Evolutionary conservation across 202 grass and related monocot species (phyloP), one percentile per base, ranked within the genome.

Genomic region (Schoenoplectus tabernaemontani): DNA sequence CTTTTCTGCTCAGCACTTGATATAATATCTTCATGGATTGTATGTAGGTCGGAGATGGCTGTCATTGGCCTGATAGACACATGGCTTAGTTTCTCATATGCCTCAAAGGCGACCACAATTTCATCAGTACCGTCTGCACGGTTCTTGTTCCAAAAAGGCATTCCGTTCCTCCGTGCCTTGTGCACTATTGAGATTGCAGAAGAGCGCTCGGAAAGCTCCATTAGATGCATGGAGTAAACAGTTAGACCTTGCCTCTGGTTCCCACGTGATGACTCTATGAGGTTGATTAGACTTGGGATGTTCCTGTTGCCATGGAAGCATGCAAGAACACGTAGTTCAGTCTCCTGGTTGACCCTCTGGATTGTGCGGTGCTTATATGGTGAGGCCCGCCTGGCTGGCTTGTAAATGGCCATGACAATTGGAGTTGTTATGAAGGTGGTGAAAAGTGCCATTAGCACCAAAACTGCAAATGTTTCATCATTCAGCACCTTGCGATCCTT

Each of bases 11-110:
- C 42, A 20, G 86, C 86, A 80, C 82, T 88, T 57, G 86, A 48
- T 17, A 84, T 80, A 53, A 84, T 81, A 75, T 84, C 93, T 83
- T 86, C 86, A 84, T 96, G 93, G 80, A 96, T 92, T 4, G 93
- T 92, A 59, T 44, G 34, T 17, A 92, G 82, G 84, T 96, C 88
- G 15, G 93, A 96, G 69, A 96, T 92, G n/a, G 93, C 93, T 13
- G 82, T 88, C 86, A 88, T 88, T 7, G 86, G 69, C 22, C 82
- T 78, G 64, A 88, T 66, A 36, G 23, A 23, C 37, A 88, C 86
- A 37, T 84, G 51, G 76, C 86, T 88, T 22, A 88, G 82, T 83
- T 84, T 70, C 59, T 82, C 59, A n/a, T 88, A 88, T 48, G 86
- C 86, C 70, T 88, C 62, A 23, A 88, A 84, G 48, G 86, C 86